These are phyloP conservation scores for Backusella psychrophila DNA, from an alignment of 192 early-diverging fungal species.

Conservation along the genomic window DNA sequence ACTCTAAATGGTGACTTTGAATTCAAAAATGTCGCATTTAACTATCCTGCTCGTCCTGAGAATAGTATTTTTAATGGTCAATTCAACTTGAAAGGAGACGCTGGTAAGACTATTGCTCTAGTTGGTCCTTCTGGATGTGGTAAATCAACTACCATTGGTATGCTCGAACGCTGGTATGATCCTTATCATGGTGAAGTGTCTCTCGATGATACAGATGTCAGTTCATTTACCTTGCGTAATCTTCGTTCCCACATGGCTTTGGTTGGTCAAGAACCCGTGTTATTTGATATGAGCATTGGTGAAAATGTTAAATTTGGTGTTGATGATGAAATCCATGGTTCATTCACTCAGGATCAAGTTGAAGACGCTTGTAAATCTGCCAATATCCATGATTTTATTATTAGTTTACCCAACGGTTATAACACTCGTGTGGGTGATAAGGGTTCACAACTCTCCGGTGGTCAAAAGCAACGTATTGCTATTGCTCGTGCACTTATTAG, in stretches of 20 bases:
- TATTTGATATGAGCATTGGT: conserved; percentile 85
- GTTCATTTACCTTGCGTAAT: conserved; percentile 60
- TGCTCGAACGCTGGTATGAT: conserved; percentile 86
- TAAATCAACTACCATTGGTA: conserved; percentile 67
- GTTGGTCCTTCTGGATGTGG: conserved; percentile 88
- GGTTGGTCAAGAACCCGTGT: conserved; percentile 92
- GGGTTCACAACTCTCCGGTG: conserved; percentile 57
- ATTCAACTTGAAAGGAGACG: conserved; percentile 47
- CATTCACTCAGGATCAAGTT: conserved; percentile 46
- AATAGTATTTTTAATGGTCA: conserved; percentile 46
- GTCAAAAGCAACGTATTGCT: conserved; percentile 77
- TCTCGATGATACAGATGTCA: conserved; percentile 60
- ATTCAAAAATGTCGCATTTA: conserved; percentile 47
- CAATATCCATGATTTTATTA: conserved; percentile 63
- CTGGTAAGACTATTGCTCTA: conserved; percentile 79
- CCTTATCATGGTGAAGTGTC: conserved; percentile 51
- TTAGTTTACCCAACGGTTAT: conserved; percentile 54
- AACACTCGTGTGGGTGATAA: conserved; percentile 65
- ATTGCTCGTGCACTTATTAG: conserved; percentile 84
- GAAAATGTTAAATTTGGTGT: conserved; percentile 87
- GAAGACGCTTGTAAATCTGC: conserved; percentile 52
- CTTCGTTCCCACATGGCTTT: conserved; percentile 77
- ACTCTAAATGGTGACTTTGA: conserved; percentile 35
- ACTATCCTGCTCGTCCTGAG: conserved; percentile 63
- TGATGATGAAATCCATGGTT: conserved; percentile 43